Conservation (phyloP, 192 early-diverging fungal genomes). For the Haplosporangium gracile region DNA sequence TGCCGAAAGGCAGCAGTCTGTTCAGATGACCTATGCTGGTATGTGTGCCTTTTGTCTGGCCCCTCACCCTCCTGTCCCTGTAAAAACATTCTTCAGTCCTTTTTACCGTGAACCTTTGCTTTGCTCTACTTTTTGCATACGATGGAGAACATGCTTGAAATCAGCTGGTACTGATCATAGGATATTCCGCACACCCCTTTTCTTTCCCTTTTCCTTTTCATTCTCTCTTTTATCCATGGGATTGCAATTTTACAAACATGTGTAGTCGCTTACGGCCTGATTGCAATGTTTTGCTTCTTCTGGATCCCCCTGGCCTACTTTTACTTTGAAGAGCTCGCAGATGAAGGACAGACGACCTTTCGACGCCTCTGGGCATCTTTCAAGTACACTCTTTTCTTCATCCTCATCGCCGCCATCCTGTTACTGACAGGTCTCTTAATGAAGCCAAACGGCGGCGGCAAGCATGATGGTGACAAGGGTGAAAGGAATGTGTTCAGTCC, state of each 20-base stretch:
- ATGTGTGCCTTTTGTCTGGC: background rate
- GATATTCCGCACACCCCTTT: background rate
- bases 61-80: background rate
- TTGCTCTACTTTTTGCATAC: background rate
- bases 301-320: constrained; percentile 74
- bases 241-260: background rate
- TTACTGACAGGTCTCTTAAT: constrained; percentile 63
- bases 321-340: constrained; percentile 69
- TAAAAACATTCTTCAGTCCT: background rate
- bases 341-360: constrained; percentile 55
- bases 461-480: background rate
- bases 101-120: background rate
- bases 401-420: constrained; percentile 60
- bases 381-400: constrained; percentile 68
- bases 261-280: constrained; percentile 63
- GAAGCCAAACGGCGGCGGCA: constrained; percentile 22
- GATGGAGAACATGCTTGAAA: background rate
- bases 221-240: background rate
- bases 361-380: constrained; percentile 59
- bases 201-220: background rate
- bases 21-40: constrained; percentile 65
- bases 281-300: constrained; percentile 62
- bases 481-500: background rate
- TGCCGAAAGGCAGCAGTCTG: constrained; percentile 42
- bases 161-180: background rate